phyloP scores from a whole-genome alignment of 176 grass and related monocot species.

The Cenchrus americanus region DNA sequence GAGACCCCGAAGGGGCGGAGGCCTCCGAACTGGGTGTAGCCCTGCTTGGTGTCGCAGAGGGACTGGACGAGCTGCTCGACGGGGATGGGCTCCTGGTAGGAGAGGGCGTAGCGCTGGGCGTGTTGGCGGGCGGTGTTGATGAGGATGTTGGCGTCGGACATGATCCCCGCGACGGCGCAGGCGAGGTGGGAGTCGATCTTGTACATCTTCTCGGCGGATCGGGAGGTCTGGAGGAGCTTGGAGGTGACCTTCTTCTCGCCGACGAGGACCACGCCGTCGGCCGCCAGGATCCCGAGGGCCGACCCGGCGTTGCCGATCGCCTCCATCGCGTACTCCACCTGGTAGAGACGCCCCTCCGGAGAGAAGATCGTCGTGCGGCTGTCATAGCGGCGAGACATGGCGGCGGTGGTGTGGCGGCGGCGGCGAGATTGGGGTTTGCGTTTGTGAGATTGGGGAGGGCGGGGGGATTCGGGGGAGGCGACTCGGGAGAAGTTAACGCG shows the following conservation, averaged over 20 bases:
- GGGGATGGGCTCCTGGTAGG: constrained; percentile 95
- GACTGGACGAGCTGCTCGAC: constrained; percentile 92
- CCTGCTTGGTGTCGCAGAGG: constrained; percentile 95
- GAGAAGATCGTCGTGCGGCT: constrained; percentile 98
- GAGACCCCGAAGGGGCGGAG: constrained; percentile 95
- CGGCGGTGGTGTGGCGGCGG: constrained; percentile 41
- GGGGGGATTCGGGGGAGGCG: constrained; percentile 2
- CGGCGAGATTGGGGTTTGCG: constrained; percentile 27
- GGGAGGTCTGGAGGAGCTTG: constrained; percentile 89
- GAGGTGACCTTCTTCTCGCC: constrained; percentile 98
- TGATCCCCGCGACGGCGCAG: constrained; percentile 89
- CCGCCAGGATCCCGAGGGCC: constrained; percentile 72
- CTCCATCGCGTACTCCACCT: constrained; percentile 99
- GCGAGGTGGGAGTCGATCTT: constrained; percentile 95
- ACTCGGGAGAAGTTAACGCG: not conserved
- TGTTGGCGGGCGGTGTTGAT: constrained; percentile 94
- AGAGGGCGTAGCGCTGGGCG: constrained; percentile 84
- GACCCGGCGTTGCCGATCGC: constrained; percentile 92
- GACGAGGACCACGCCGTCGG: constrained; percentile 77
- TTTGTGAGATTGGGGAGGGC: not conserved
- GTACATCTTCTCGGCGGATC: constrained; percentile 97
- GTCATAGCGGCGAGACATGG: constrained; percentile 93
- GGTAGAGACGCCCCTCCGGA: constrained; percentile 88
- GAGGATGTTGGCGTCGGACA: constrained; percentile 97
- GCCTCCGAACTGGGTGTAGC: constrained; percentile 92